phyloP scores from a whole-genome alignment of 495 filamentous ascomycete species.

The Penicillium goetzii region DNA sequence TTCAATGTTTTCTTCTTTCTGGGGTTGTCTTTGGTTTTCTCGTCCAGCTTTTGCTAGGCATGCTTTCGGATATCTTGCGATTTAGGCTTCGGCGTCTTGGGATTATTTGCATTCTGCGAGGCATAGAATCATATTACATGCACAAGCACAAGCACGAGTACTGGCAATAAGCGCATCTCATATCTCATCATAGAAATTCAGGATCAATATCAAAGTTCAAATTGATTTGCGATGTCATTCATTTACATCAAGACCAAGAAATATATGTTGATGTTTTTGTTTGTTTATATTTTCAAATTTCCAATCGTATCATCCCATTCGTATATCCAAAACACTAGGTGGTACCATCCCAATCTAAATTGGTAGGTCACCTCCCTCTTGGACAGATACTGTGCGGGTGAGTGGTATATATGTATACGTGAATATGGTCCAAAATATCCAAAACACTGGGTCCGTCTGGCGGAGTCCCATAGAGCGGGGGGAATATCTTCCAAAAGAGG shows the following conservation, averaged over 20 bases:
- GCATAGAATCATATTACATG: conserved; percentile 5
- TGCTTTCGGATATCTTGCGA: not conserved
- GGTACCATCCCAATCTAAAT: not conserved
- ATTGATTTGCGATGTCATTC: not conserved
- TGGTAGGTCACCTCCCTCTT: not conserved
- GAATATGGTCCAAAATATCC: conserved; percentile 7
- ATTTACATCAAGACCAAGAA: not conserved
- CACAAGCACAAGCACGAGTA: not conserved
- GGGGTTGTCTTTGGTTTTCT: conserved; percentile 2
- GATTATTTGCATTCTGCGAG: conserved; percentile 1
- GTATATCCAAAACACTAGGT: not conserved
- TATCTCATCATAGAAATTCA: conserved; percentile 1
- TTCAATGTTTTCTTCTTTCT: conserved; percentile 8
- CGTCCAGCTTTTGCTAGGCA: not conserved
- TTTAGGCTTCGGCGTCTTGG: conserved; percentile 1
- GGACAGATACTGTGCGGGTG: conserved; percentile 4
- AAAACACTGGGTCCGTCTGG: conserved; percentile 17
- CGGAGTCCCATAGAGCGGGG: conserved; percentile 8
- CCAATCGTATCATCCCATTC: not conserved
- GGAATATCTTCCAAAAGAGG: not conserved
- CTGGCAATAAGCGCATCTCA: not conserved
- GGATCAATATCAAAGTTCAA: not conserved
- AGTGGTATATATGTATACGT: conserved; percentile 11
- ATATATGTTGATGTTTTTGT: not conserved
- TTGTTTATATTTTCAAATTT: not conserved